Evolutionary conservation across 805 yeast species (phyloP).

Genomic region (Komagataella kurtzmanii): DNA sequence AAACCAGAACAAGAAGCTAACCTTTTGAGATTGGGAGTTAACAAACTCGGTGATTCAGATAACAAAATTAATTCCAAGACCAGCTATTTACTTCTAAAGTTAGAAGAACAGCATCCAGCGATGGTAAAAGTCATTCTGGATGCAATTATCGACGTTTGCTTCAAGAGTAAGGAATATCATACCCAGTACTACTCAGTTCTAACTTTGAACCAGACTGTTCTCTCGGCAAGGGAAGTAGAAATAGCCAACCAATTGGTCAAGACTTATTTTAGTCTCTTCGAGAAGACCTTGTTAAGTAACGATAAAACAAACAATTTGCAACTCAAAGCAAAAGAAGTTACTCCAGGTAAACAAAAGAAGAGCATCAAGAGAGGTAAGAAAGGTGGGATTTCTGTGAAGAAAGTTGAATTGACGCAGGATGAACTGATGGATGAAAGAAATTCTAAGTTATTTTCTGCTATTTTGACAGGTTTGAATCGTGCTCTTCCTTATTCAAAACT

Average conservation of each 20-base stretch:
- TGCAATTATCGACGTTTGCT: slow-evolving; percentile 67
- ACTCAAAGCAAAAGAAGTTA: slow-evolving; percentile 25
- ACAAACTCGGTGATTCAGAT: slow-evolving; percentile 88
- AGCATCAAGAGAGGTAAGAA: slow-evolving; percentile 72
- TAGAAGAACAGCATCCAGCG: slow-evolving; percentile 89
- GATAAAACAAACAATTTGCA: slow-evolving; percentile 30
- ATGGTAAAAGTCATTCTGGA: slow-evolving; percentile 79
- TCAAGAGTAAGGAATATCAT: slow-evolving; percentile 72
- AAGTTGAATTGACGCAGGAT: slow-evolving; percentile 40
- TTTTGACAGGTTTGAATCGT: slow-evolving; percentile 89
- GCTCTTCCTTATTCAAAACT: slow-evolving; percentile 86
- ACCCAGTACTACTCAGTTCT: slow-evolving; percentile 79
- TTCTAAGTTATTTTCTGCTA: slow-evolving; percentile 75
- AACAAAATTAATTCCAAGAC: slow-evolving; percentile 84
- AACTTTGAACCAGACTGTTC: slow-evolving; percentile 85
- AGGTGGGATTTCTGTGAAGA: slow-evolving; percentile 73
- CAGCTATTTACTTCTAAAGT: slow-evolving; percentile 63
- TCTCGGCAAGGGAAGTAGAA: slow-evolving; percentile 63
- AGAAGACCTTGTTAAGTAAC: slow-evolving; percentile 61
- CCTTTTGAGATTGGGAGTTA: slow-evolving; percentile 75
- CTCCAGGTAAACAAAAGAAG: slow-evolving; percentile 54
- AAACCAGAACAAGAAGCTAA: slow-evolving; percentile 98
- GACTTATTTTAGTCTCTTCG: slow-evolving; percentile 79
- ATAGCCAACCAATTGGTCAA: slow-evolving; percentile 74
- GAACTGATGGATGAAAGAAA: slow-evolving; percentile 69